A percentile compares a stretch with the other conserved stretches of the same genome.
Evolutionary conservation across 768 basidiomycete genomes (phyloP).

Genomic region (Dioszegia aurantiaca): DNA sequence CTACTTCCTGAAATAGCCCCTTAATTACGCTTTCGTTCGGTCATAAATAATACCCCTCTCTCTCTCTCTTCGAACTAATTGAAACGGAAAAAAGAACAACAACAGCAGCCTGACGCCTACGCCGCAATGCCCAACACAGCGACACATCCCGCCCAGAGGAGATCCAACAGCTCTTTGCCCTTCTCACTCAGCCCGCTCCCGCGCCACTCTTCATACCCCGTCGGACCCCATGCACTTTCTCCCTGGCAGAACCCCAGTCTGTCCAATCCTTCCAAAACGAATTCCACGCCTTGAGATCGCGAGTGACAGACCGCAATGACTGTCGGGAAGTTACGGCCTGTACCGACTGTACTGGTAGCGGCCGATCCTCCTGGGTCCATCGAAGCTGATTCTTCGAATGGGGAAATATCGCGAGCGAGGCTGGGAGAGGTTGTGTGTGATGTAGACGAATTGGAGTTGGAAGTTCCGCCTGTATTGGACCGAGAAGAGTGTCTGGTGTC

Average conservation of each 20-base stretch:
- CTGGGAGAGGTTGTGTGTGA: conserved; percentile 10
- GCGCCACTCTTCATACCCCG: conserved; percentile 53
- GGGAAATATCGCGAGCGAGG: background rate
- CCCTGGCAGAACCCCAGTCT: conserved; percentile 66
- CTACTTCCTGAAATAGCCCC: too few species aligned
- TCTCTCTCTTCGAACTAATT: background rate
- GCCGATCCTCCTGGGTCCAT: conserved; percentile 13
- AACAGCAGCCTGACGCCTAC: background rate
- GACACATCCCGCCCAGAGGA: conserved; percentile 50
- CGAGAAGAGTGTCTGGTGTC: background rate
- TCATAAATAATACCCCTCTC: background rate
- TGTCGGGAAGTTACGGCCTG: conserved; percentile 63
- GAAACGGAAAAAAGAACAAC: background rate
- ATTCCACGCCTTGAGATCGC: conserved; percentile 60
- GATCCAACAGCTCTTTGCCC: conserved; percentile 47
- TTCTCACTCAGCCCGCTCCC: conserved; percentile 46
- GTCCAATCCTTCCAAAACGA: conserved; percentile 73
- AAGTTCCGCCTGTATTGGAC: background rate
- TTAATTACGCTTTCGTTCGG: too few species aligned
- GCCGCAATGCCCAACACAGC: conserved; percentile 44
- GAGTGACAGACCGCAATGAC: conserved; percentile 55
- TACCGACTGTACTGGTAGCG: conserved; percentile 56
- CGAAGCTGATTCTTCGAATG: conserved; percentile 11
- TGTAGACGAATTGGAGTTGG: background rate
- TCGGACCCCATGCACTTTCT: conserved; percentile 53